Base-by-base conservation (phyloP, 345 rosid genomes). In the Populus nigra region DNA sequence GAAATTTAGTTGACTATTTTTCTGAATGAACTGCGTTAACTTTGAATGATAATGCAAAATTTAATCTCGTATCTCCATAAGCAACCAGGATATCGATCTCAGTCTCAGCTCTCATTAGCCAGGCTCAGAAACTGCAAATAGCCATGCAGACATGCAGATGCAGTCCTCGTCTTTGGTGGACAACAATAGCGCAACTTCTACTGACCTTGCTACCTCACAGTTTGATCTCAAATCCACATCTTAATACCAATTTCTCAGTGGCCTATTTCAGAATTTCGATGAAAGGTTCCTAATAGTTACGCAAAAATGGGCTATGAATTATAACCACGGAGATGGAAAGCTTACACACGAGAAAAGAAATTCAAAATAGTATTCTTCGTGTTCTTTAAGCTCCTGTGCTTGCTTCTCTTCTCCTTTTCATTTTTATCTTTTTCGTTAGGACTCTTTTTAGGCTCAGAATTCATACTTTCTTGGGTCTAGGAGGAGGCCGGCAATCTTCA, bases 271-370 rank as follows among this genome's bases (percentile, higher is more conserved):
- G 62, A 2, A 31, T 10, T 49, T 71, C 74, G 20, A 33, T 27
- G 38, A 50, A 39, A 9, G 31, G 57, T 16, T 61, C 9, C 76
- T 17, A 25, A 25, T 25, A 61, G 55, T 15, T 36, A 11, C 16
- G 22, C 12, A 33, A 45, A 66, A 74, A 62, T 17, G 17, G 73
- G 8, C 15, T 7, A 29, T 17, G 27, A 65, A 43, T 4, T 35
- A 53, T 17, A 18, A 47, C 10, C 25, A 68, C 33, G 76, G 29
- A 35, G 49, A 75, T 55, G 50, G n/a, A 66, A 43, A 25, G 62
- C 55, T 76, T 84, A 91, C 65, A 87, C 86, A 8, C 66, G 81
- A 67, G 90, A 78, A 82, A 91, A 91, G 88, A 89, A 93, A 69
- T 88, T 87, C 88, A 95, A 79, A 71, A 93, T 91, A 76, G 84